These are phyloP conservation scores for Chalciporus sp. DNA, from an alignment of 1,284 basidiomycete genomes.

Conservation along the genomic window DNA sequence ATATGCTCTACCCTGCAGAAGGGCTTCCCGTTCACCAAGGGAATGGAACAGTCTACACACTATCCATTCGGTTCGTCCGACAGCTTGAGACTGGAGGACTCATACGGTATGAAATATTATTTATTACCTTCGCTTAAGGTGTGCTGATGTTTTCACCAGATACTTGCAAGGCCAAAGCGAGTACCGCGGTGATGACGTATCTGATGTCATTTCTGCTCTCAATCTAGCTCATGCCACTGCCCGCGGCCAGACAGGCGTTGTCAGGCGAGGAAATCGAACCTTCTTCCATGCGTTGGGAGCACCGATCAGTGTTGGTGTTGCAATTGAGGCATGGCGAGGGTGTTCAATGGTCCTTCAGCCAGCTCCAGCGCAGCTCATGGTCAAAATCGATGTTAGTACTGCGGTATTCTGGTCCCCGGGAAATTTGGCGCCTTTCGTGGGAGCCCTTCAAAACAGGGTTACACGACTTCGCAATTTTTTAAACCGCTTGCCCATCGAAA, in stretches of 20 bases:
- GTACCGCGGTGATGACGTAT: conserved; percentile 17
- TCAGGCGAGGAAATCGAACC: conserved; percentile 34
- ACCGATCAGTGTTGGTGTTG: conserved; percentile 30
- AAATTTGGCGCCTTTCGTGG: conserved; percentile 36
- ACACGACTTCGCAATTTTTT: background rate
- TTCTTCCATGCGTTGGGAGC: conserved; percentile 40
- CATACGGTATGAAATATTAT: too few relatives aligned
- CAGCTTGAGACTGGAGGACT: conserved; percentile 17
- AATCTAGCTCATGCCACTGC: conserved; percentile 52
- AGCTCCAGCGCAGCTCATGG: conserved; percentile 71
- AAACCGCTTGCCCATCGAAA: conserved; percentile 58
- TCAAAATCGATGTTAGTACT: conserved; percentile 78
- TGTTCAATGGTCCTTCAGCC: conserved; percentile 79
- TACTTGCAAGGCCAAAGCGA: conserved; percentile 14
- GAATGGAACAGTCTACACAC: conserved; percentile 7
- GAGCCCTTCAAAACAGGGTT: background rate
- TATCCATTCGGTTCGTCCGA: conserved; percentile 17
- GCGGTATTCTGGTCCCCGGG: conserved; percentile 73
- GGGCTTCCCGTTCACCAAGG: background rate
- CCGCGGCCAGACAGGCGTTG: conserved; percentile 35
- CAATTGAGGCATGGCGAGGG: conserved; percentile 69
- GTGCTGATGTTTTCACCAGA: conserved; percentile 6
- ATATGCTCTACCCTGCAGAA: conserved; percentile 8
- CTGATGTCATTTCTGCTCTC: conserved; percentile 45
- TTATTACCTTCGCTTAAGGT: too few relatives aligned